These are phyloP conservation scores for Salix caprea DNA, from an alignment of 345 rosid species.

Conservation along the genomic window DNA sequence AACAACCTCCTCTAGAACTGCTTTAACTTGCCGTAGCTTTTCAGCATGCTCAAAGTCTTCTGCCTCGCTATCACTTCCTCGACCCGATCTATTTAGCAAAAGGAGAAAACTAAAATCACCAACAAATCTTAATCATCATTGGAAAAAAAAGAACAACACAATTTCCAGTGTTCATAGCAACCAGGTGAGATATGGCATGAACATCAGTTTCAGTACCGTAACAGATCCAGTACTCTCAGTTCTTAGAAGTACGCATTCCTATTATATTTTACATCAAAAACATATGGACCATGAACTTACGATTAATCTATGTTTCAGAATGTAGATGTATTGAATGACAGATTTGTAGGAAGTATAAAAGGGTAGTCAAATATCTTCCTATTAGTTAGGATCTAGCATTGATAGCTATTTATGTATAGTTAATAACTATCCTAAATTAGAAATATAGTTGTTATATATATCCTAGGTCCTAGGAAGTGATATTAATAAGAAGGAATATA, in stretches of 20 bases:
- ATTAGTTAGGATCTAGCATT: too few relatives aligned
- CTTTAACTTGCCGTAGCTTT: slow-evolving; percentile 98
- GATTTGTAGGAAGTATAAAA: too few relatives aligned
- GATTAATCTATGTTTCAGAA: background rate
- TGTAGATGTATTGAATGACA: too few relatives aligned
- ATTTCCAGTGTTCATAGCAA: background rate
- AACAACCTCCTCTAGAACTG: slow-evolving; percentile 94
- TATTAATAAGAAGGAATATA: too few relatives aligned
- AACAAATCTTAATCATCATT: background rate
- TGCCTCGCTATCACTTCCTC: slow-evolving; percentile 97
- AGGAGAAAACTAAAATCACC: background rate
- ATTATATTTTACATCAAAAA: background rate
- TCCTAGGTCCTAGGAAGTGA: too few relatives aligned
- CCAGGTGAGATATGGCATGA: background rate
- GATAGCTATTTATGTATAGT: too few relatives aligned
- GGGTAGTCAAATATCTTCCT: too few relatives aligned
- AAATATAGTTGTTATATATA: too few relatives aligned
- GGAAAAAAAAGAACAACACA: background rate
- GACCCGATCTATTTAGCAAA: slow-evolving; percentile 60
- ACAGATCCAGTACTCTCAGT: background rate
- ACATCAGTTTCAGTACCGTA: background rate
- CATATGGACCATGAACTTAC: background rate
- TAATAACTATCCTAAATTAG: too few relatives aligned
- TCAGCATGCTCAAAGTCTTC: slow-evolving; percentile 99
- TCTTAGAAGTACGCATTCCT: background rate